Evolutionary conservation across 768 basidiomycete genomes (phyloP), one percentile per base, ranked within the genome.

Genomic region (Cyclocybe aegerita): DNA sequence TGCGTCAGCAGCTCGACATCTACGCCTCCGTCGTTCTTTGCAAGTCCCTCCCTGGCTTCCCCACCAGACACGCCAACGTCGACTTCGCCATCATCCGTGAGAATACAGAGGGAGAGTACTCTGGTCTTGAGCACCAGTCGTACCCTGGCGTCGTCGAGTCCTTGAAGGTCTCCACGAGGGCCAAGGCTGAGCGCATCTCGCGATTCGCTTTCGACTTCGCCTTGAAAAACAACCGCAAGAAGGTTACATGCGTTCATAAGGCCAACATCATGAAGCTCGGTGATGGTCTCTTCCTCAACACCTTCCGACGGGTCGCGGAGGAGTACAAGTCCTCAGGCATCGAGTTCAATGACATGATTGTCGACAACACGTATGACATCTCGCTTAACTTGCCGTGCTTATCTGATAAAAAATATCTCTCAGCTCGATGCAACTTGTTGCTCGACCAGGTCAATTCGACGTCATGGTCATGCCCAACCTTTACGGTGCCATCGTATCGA

Each of bases 241-340:
- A 96, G 89, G 96, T 99, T 59, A 99, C 97, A 37, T 98, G 95
- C 65, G 94, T 99, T 39, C 97, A 99, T 85, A 99, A 99, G 74
- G 97, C 97, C 63, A 98, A 98, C 79, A 99, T 99, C 79, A 99
- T 99, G 97, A 99, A 99, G 72, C 86, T 98, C 61, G 96, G 96
- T 69, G 97, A 98, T 64, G 97, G 97, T 70, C 83, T 99, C 38
- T 98, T 98, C 86, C 82, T 98, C 61, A 95, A 93, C 73, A 98
- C 95, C 16, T 99, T 98, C 86, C 90, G 93, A 60, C 82, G 85
- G 53, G 83, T 99, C 52, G 97, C 94, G 32, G 93, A 98, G 70
- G 96, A 98, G 67, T 99, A 98, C 81, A 90, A 85, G 71, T 86
- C 85, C 46, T 78, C 86, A 39, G 97, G 97, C 39, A 95, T 99